A percentile compares a stretch with the other conserved stretches of the same genome.
Conservation (phyloP, 2,329 filamentous ascomycete genomes). For the Zymoseptoria tritici region DNA sequence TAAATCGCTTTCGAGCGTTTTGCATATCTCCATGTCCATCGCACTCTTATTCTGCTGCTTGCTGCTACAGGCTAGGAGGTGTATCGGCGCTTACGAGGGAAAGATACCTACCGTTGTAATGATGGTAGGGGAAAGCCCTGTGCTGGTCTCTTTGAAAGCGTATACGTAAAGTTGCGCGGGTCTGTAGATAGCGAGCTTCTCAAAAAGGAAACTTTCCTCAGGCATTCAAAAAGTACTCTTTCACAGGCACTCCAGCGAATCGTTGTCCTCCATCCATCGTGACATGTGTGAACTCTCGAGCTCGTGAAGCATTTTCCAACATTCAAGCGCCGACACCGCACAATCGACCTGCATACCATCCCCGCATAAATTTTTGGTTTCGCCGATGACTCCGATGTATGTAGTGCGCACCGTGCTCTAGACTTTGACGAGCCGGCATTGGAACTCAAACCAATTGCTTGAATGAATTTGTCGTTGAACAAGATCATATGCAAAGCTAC, state of each 20-base stretch:
- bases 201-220: constrained; percentile 9
- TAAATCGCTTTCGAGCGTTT: constrained; percentile 29
- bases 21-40: constrained; percentile 4
- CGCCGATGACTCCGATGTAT: background rate
- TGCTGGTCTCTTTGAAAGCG: constrained; percentile 43
- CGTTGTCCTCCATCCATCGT: background rate
- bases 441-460: background rate
- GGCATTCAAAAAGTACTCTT: constrained; percentile 1
- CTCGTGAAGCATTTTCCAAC: background rate
- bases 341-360: background rate
- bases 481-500: constrained; percentile 26
- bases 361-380: background rate
- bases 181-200: constrained; percentile 21
- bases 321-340: background rate
- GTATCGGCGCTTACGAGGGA: constrained; percentile 92
- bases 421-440: background rate
- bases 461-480: background rate
- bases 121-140: constrained; percentile 92
- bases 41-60: constrained; percentile 13
- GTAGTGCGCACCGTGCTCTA: background rate
- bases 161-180: constrained; percentile 25
- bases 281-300: background rate
- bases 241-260: background rate
- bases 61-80: constrained; percentile 20
- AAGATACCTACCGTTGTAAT: constrained; percentile 72